Percentiles rank a stretch among this genome's conserved stretches.
Conservation (phyloP, 2,329 filamentous ascomycete species). For the Tympanopsis confertula region DNA sequence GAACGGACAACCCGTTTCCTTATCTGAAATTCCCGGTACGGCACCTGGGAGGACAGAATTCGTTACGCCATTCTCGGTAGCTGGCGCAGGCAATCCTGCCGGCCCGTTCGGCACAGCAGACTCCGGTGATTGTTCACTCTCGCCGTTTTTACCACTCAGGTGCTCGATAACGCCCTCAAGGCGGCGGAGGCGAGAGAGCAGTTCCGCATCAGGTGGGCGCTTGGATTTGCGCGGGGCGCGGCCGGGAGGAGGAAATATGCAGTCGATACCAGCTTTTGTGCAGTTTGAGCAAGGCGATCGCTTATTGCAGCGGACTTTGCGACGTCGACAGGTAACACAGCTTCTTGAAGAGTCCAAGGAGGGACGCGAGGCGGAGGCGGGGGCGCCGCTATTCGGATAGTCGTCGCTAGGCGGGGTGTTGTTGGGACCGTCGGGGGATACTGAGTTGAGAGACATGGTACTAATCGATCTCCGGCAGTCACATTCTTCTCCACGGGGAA, state of each 20-base stretch:
- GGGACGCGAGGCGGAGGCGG: too few species aligned
- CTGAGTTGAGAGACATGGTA: too few species aligned
- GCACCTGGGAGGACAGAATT: too few species aligned
- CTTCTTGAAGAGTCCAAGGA: too few species aligned
- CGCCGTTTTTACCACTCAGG: not conserved
- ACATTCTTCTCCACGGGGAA: too few species aligned
- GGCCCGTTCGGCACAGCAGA: not conserved
- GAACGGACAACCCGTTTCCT: not conserved
- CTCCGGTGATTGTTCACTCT: not conserved
- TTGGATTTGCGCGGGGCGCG: conserved; percentile 14
- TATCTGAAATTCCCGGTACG: too few species aligned
- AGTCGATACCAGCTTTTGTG: conserved; percentile 20
- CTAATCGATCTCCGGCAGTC: too few species aligned
- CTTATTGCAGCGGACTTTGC: conserved; percentile 30
- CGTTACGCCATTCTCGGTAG: not conserved
- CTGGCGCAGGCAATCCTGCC: not conserved
- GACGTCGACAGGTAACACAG: conserved; percentile 15
- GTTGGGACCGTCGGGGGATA: too few species aligned
- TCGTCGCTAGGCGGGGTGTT: too few species aligned
- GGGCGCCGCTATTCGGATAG: too few species aligned
- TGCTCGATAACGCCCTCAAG: conserved; percentile 5
- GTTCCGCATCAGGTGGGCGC: conserved; percentile 5
- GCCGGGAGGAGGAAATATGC: conserved; percentile 16
- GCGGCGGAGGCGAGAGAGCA: conserved; percentile 10
- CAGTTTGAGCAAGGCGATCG: conserved; percentile 29